Percentiles rank a stretch among this genome's conserved stretches.
phyloP scores from a whole-genome alignment of 306 rosid genomes.

The Lablab purpureus region DNA sequence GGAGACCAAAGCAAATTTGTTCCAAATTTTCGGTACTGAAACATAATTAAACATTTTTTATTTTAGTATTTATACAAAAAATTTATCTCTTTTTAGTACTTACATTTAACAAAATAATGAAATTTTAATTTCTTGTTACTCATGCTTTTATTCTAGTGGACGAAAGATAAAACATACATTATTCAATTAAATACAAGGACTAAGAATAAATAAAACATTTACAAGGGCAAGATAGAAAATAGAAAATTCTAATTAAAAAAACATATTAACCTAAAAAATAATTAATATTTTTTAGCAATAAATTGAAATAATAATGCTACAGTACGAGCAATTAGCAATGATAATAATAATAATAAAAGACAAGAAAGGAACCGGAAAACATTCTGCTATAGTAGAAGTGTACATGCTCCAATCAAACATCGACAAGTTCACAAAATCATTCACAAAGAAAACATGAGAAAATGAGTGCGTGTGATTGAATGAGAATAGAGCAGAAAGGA shows the following conservation, averaged over 20 bases:
- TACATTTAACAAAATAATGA: neutral
- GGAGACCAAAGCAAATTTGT: neutral
- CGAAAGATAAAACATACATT: neutral
- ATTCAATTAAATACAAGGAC: neutral
- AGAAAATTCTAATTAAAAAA: neutral
- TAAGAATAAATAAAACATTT: neutral
- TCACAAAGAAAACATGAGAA: neutral
- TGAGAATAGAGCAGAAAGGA: neutral
- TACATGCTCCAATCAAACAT: neutral
- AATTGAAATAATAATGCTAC: too few species aligned
- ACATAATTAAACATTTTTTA: neutral
- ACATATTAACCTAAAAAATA: neutral
- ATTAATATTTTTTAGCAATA: neutral
- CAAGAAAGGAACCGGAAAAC: neutral
- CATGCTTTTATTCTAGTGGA: neutral
- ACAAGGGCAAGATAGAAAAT: too few species aligned
- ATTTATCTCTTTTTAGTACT: neutral
- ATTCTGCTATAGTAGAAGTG: neutral
- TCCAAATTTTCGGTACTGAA: too few species aligned
- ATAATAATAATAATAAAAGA: neutral
- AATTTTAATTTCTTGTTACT: neutral
- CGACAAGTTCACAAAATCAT: neutral
- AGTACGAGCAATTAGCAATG: neutral
- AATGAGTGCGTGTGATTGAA: neutral
- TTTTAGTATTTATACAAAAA: neutral